Base-by-base conservation (phyloP, 176 grass and related monocot species). In the Phyllostachys edulis region DNA sequence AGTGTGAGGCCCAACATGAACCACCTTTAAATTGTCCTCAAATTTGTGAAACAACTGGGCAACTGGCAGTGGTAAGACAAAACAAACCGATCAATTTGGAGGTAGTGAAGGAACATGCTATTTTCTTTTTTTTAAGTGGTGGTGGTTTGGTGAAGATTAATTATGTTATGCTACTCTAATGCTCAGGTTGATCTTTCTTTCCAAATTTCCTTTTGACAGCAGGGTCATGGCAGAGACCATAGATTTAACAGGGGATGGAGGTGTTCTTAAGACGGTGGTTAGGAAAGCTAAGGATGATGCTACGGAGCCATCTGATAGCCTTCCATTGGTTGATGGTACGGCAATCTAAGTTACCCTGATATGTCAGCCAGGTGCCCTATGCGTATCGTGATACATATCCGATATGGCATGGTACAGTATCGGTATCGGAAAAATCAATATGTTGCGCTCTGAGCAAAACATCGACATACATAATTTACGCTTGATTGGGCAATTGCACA, bases 311-410 rank as follows among this genome's bases (percentile, higher is more conserved):
- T 87, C 96, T 20, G 96, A 95, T 20, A 94, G 86, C 78, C 82
- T 95, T 65, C 87, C 96, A 0, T 82, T 95, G 32, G 93, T 98
- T 80, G 96, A 98, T 89, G 96, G 96, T 95, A 95, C 32, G 70
- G 17, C 32, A 59, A 9, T 34, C 32, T 34, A 34, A 34, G 1
- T 34, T 34, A 34, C 32, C 32, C 32, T 34, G 32, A 34, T 2
- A 34, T 29, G 29, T 29, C 29, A 29, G 29, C 29, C 29, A 29
- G 29, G 29, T 29, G 29, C 29, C 29, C 29, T 29, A 29, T 1
- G 29, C 29, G 29, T 29, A 29, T n/a, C n/a, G n/a, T n/a, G n/a
- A n/a, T n/a, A n/a, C n/a, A n/a, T n/a, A n/a, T n/a, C n/a, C n/a
- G n/a, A n/a, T n/a, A n/a, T n/a, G n/a, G n/a, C n/a, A n/a, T n/a